A percentile compares a stretch with the other conserved stretches of the same genome.
Conservation (phyloP, 805 yeast species). For the Danielozyma ontarioensis region DNA sequence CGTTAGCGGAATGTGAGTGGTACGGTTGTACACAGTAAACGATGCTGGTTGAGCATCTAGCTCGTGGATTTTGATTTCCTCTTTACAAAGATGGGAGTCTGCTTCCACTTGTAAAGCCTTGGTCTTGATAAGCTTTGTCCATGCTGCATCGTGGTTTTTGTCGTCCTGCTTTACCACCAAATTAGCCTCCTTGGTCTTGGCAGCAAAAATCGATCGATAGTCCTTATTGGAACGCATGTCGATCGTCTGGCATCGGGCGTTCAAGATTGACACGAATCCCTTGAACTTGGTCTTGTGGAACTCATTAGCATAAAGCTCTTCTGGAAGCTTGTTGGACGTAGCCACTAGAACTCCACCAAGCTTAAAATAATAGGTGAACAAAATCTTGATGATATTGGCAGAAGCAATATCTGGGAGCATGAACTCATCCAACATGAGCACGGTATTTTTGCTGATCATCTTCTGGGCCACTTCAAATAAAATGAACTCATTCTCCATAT, state of each 20-base stretch:
- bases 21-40: constrained; percentile 54
- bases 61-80: constrained; percentile 1
- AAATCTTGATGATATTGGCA: constrained; percentile 60
- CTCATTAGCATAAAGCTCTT: constrained; percentile 62
- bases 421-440: constrained; percentile 66
- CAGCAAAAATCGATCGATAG: constrained; percentile 40
- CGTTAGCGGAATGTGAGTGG: constrained; percentile 41
- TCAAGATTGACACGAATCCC: constrained; percentile 51
- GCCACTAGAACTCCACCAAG: constrained; percentile 74
- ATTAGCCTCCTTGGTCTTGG: constrained; percentile 18
- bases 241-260: constrained; percentile 52
- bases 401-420: constrained; percentile 74
- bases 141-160: constrained; percentile 17
- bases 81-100: not conserved
- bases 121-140: constrained; percentile 29
- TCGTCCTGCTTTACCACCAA: constrained; percentile 26
- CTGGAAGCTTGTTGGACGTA: constrained; percentile 68
- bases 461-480: constrained; percentile 63
- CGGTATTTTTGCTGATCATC: constrained; percentile 52
- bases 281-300: constrained; percentile 56
- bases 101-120: constrained; percentile 11
- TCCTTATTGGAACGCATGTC: constrained; percentile 60
- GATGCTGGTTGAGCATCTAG: constrained; percentile 17
- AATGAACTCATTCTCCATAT: constrained; percentile 57
- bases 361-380: constrained; percentile 66